Evolutionary conservation across 2,329 filamentous ascomycete species (phyloP).

Genomic region (Ceratocystis harringtonii): DNA sequence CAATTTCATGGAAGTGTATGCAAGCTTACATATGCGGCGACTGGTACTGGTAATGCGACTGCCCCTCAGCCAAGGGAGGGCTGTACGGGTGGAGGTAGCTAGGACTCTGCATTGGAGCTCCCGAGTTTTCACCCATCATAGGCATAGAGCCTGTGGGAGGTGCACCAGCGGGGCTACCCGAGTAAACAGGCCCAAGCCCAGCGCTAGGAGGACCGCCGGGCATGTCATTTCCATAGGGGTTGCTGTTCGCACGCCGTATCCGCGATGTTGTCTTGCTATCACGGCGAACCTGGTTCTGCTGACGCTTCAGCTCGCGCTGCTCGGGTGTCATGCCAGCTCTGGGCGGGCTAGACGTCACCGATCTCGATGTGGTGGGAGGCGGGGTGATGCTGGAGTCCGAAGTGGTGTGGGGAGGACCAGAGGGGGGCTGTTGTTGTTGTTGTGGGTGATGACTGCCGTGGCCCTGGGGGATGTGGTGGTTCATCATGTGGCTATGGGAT

Average conservation of each 20-base stretch:
- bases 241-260: conserved; percentile 36
- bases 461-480: conserved; percentile 10
- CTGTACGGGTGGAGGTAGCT: conserved; percentile 38
- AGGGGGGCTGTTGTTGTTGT: conserved; percentile 3
- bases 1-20: not conserved
- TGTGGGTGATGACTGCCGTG: not conserved
- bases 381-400: conserved; percentile 35
- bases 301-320: conserved; percentile 46
- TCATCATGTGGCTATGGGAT: conserved; percentile 15
- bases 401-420: conserved; percentile 16
- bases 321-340: conserved; percentile 39
- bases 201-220: conserved; percentile 29
- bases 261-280: conserved; percentile 40
- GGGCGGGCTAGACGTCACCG: conserved; percentile 43
- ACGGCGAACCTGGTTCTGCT: conserved; percentile 43
- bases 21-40: conserved; percentile 11
- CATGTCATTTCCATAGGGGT: conserved; percentile 30
- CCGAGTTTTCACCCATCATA: conserved; percentile 34
- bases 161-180: conserved; percentile 22
- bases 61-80: conserved; percentile 32
- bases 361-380: conserved; percentile 35
- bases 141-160: conserved; percentile 36
- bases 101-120: conserved; percentile 29
- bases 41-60: conserved; percentile 18
- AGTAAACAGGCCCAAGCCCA: conserved; percentile 12